These are phyloP conservation scores for Lodderomyces metapsilosis DNA, from an alignment of 1,139 yeast genomes.

Conservation along the genomic window DNA sequence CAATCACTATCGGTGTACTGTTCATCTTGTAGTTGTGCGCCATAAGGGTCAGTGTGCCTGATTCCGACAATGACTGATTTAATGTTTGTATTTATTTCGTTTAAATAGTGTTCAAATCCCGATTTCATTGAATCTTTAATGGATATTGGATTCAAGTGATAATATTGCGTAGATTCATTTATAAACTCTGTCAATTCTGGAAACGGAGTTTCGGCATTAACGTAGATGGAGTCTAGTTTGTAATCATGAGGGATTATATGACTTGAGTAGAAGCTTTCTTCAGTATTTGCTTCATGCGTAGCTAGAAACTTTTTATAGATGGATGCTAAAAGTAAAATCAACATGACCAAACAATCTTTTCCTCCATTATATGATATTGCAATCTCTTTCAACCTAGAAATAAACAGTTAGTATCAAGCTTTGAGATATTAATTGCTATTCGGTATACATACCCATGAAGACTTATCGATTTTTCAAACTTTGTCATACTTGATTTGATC, in stretches of 20 bases:
- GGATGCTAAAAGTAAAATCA: conserved; percentile 62
- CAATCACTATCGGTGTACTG: conserved; percentile 80
- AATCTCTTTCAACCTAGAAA: conserved; percentile 46
- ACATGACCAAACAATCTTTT: conserved; percentile 84
- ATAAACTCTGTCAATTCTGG: conserved; percentile 54
- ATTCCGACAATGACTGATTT: conserved; percentile 79
- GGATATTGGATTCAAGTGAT: conserved; percentile 45
- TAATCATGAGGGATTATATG: conserved; percentile 28
- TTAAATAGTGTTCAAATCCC: conserved; percentile 64
- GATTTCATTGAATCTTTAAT: conserved; percentile 53
- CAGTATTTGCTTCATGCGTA: conserved; percentile 4
- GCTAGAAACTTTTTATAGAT: conserved; percentile 35
- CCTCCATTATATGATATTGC: conserved; percentile 89
- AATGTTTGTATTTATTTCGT: conserved; percentile 39
- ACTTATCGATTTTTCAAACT: conserved; percentile 30
- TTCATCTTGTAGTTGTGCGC: conserved; percentile 49
- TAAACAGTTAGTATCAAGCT: conserved; percentile 20
- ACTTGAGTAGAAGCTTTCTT: conserved; percentile 10
- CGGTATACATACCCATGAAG: conserved; percentile 38
- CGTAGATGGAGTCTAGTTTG: conserved; percentile 59
- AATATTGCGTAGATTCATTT: conserved; percentile 35
- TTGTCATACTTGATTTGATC: conserved; percentile 29
- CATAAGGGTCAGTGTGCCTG: conserved; percentile 78
- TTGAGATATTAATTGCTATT: too few species aligned
- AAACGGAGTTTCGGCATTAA: conserved; percentile 68